Percentiles rank a stretch among this genome's conserved stretches.
Conservation (phyloP, 2,329 filamentous ascomycete genomes). For the Biscogniauxia marginata region DNA sequence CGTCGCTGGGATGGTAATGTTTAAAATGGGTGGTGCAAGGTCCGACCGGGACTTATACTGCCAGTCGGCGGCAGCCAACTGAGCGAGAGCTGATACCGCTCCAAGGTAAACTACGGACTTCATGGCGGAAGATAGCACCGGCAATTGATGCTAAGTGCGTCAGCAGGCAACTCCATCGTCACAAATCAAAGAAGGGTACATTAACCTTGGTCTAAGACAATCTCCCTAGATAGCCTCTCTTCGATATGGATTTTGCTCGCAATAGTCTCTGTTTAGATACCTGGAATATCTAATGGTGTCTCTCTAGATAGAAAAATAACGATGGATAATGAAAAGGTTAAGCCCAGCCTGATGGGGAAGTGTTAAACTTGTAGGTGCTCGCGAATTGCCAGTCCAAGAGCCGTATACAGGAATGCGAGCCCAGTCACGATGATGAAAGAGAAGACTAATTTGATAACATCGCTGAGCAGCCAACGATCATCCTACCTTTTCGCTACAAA, state of each 20-base stretch:
- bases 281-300: too few relatives aligned
- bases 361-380: constrained; percentile 41
- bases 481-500: neutral
- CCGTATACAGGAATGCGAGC: too few relatives aligned
- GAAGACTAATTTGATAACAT: neutral
- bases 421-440: neutral
- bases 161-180: constrained; percentile 22
- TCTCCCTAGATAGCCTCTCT: constrained; percentile 25
- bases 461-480: neutral
- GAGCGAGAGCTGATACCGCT: constrained; percentile 6
- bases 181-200: constrained; percentile 26
- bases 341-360: too few relatives aligned
- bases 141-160: constrained; percentile 19
- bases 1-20: constrained; percentile 44
- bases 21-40: constrained; percentile 43
- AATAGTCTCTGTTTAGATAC: neutral
- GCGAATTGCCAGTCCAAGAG: too few relatives aligned
- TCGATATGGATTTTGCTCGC: too few relatives aligned
- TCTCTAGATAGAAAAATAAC: too few relatives aligned
- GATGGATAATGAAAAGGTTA: too few relatives aligned
- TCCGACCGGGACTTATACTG: constrained; percentile 47
- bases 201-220: constrained; percentile 28
- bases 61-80: constrained; percentile 36
- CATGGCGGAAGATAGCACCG: constrained; percentile 18
- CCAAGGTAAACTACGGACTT: constrained; percentile 12